phyloP scores from a whole-genome alignment of 2,329 filamentous ascomycete species.

The Fusarium transvaalense region DNA sequence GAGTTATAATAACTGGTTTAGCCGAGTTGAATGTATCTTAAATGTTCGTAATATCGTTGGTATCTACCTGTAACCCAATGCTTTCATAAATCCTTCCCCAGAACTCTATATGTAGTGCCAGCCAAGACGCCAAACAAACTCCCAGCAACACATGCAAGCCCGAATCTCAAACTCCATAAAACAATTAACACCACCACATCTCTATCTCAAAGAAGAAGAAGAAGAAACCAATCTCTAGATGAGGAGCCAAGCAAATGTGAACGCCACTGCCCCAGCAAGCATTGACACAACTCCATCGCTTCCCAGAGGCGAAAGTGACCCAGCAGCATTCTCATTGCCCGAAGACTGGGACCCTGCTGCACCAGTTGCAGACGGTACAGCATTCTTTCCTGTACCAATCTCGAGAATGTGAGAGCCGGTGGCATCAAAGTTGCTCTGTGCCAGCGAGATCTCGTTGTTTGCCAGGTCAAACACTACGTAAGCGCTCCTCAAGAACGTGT shows the following conservation, averaged over 20 bases:
- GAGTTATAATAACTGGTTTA: background rate
- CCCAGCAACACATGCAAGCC: background rate
- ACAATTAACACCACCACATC: background rate
- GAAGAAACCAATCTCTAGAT: conserved; percentile 18
- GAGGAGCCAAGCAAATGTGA: conserved; percentile 38
- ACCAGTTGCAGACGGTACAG: conserved; percentile 67
- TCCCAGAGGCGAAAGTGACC: conserved; percentile 15
- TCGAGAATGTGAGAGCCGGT: conserved; percentile 62
- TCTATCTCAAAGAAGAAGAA: background rate
- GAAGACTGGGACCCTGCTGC: conserved; percentile 57
- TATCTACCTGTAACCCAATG: conserved; percentile 1
- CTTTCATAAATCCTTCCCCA: background rate
- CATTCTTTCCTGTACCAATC: conserved; percentile 62
- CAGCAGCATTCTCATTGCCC: conserved; percentile 19
- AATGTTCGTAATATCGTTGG: background rate
- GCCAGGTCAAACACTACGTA: conserved; percentile 82
- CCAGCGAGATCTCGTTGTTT: conserved; percentile 78
- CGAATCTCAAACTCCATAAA: background rate
- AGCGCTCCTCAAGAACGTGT: conserved; percentile 80
- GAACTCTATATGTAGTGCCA: conserved; percentile 6
- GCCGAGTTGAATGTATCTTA: background rate
- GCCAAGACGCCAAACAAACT: conserved; percentile 1
- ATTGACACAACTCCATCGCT: conserved; percentile 6
- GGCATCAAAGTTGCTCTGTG: conserved; percentile 73
- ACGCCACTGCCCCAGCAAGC: conserved; percentile 23